phyloP scores from a whole-genome alignment of 2,329 filamentous ascomycete species.

The Neopestalotiopsis clavispora region DNA sequence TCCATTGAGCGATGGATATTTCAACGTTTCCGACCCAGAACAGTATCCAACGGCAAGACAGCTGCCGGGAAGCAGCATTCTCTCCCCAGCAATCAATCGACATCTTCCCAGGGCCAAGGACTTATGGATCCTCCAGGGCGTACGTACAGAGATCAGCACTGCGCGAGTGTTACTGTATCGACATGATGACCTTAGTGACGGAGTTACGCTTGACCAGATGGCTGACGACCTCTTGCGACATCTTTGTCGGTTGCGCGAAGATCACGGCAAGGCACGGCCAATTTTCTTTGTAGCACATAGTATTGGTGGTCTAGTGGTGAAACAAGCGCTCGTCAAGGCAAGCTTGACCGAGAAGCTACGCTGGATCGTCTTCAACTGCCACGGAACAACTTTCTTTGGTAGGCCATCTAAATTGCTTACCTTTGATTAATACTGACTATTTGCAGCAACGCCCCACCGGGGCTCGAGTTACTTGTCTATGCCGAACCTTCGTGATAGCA shows the following conservation, averaged over 20 bases:
- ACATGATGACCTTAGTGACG: constrained; percentile 49
- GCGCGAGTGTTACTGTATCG: constrained; percentile 58
- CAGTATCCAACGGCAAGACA: constrained; percentile 35
- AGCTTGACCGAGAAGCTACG: constrained; percentile 42
- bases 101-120: constrained; percentile 39
- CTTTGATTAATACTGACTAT: constrained; percentile 18
- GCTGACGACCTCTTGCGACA: constrained; percentile 54
- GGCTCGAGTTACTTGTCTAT: constrained; percentile 68
- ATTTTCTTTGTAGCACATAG: constrained; percentile 67
- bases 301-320: constrained; percentile 64
- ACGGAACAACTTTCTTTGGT: constrained; percentile 67
- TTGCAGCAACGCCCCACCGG: constrained; percentile 61
- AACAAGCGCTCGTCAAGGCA: constrained; percentile 58
- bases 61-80: constrained; percentile 35
- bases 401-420: constrained; percentile 24
- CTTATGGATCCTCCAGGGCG: constrained; percentile 59
- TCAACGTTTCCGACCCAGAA: constrained; percentile 39
- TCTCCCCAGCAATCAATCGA: constrained; percentile 38
- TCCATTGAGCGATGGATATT: constrained; percentile 52
- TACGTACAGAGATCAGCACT: constrained; percentile 50
- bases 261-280: constrained; percentile 47
- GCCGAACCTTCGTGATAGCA: constrained; percentile 58
- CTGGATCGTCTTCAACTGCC: constrained; percentile 58
- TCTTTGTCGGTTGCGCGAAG: constrained; percentile 39
- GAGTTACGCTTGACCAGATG: constrained; percentile 47